Conservation (phyloP, 345 rosid genomes). For the Dipteronia dyeriana region DNA sequence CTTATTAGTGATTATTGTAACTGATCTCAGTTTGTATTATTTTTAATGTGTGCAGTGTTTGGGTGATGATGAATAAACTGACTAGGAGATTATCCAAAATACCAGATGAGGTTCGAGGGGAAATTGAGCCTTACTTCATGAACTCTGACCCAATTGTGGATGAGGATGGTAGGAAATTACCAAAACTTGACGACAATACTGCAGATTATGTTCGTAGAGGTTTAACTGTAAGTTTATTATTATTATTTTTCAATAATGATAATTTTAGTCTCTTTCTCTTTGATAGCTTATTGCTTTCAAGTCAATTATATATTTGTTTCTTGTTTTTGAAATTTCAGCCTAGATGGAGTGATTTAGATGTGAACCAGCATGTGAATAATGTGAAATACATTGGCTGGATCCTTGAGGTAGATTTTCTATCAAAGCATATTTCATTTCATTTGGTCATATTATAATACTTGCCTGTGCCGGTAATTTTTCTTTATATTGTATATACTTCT, state of each 20-base stretch:
- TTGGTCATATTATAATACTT: not conserved
- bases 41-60: conserved; percentile 56
- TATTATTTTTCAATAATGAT: not conserved
- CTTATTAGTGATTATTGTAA: not conserved
- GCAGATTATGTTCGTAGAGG: conserved; percentile 77
- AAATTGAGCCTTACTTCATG: conserved; percentile 77
- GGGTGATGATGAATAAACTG: conserved; percentile 99
- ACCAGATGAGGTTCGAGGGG: conserved; percentile 88
- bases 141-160: conserved; percentile 66
- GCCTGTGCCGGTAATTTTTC: not conserved
- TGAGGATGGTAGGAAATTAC: conserved; percentile 87
- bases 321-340: conserved; percentile 56
- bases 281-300: conserved; percentile 4
- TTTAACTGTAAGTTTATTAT: conserved; percentile 65
- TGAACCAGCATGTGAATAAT: conserved; percentile 98
- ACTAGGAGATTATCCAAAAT: conserved; percentile 91
- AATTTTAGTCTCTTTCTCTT: not conserved
- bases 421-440: not conserved
- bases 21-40: conserved; percentile 4
- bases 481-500: not conserved
- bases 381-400: conserved; percentile 98
- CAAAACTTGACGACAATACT: conserved; percentile 73
- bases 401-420: conserved; percentile 62
- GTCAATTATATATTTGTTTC: not conserved
- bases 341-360: conserved; percentile 93